Evolutionary conservation across 768 basidiomycete species (phyloP).

Genomic region (Suillus tomentosus): DNA sequence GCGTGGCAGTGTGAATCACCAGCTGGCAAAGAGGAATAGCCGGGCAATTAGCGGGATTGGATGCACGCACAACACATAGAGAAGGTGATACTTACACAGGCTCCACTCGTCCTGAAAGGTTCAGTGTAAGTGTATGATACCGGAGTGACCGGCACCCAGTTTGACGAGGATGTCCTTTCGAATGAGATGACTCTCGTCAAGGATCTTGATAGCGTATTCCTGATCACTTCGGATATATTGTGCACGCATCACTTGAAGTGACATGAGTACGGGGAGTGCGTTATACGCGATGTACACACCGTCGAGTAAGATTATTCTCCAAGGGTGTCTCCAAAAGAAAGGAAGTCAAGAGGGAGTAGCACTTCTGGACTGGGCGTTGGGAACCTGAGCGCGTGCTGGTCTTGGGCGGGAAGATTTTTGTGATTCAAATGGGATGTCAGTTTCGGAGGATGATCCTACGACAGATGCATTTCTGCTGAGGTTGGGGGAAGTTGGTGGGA

Average conservation of each 20-base stretch:
- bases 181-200: conserved; percentile 82
- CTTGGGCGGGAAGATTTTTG: conserved; percentile 50
- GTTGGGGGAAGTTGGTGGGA: conserved; percentile 29
- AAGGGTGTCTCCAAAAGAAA: conserved; percentile 68
- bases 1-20: conserved; percentile 2
- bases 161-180: conserved; percentile 73
- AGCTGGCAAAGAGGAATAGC: not conserved
- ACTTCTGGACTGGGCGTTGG: conserved; percentile 49
- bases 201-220: conserved; percentile 75
- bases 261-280: conserved; percentile 14
- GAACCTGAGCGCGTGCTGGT: conserved; percentile 60
- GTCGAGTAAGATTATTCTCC: conserved; percentile 86
- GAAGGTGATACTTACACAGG: conserved; percentile 48
- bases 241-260: conserved; percentile 56
- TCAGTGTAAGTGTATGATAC: conserved; percentile 78
- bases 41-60: conserved; percentile 1
- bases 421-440: no score
- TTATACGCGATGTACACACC: conserved; percentile 43
- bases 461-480: no score
- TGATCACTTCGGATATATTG: conserved; percentile 56
- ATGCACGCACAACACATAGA: not conserved
- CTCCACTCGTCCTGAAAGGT: conserved; percentile 86
- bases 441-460: no score
- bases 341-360: conserved; percentile 42
- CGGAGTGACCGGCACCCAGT: conserved; percentile 69